Evolutionary conservation across 2,329 filamentous ascomycete species (phyloP).

Genomic region (Conoideocrella luteorostrata): DNA sequence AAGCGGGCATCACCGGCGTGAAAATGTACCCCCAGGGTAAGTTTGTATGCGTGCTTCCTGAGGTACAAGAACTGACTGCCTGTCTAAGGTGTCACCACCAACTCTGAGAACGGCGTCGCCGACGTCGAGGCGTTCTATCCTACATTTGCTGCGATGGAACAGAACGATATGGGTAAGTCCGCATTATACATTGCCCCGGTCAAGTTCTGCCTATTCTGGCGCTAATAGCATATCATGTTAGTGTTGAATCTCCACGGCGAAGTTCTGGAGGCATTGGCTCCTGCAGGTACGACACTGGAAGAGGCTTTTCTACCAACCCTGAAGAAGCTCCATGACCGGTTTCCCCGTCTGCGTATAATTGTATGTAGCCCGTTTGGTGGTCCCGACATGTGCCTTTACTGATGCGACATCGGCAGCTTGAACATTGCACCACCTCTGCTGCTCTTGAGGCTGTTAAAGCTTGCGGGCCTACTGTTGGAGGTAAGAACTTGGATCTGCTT

Average conservation of each 20-base stretch:
- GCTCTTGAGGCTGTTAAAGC: constrained; percentile 71
- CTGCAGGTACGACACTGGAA: constrained; percentile 38
- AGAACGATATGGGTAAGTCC: constrained; percentile 51
- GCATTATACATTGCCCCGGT: background rate
- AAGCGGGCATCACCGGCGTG: constrained; percentile 63
- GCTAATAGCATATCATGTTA: background rate
- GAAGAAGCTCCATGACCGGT: constrained; percentile 62
- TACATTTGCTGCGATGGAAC: constrained; percentile 86
- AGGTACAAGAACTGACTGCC: background rate
- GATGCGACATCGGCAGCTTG: constrained; percentile 39
- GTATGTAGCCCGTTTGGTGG: background rate
- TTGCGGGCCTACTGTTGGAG: constrained; percentile 70
- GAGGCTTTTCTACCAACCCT: constrained; percentile 73
- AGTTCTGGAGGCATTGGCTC: constrained; percentile 47
- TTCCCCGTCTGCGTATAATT: constrained; percentile 62
- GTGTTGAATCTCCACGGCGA: constrained; percentile 95
- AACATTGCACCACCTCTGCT: constrained; percentile 83
- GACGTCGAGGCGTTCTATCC: constrained; percentile 65
- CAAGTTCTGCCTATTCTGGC: background rate
- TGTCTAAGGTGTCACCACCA: constrained; percentile 50
- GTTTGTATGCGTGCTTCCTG: background rate
- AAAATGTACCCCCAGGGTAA: constrained; percentile 58
- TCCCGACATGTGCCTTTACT: no score
- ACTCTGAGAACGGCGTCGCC: constrained; percentile 59
- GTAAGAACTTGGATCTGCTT: no score